phyloP scores from a whole-genome alignment of 2,329 filamentous ascomycete species.

The Blumeria graminis region DNA sequence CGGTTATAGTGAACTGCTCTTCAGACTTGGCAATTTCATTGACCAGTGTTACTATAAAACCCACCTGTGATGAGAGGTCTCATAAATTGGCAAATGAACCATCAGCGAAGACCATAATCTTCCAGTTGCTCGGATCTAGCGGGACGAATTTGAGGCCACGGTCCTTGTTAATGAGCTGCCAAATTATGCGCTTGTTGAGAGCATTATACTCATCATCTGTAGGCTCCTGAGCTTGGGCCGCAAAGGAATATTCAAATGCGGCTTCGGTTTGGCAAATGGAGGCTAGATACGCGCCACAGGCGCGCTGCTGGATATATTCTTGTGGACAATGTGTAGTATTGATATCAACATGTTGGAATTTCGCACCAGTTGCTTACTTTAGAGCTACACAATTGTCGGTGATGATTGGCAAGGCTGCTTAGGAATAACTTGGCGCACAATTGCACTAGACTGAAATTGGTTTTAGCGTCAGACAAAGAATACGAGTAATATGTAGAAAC shows the following conservation, averaged over 20 bases:
- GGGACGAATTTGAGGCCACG: not conserved
- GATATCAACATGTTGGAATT: no score
- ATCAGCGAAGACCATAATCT: not conserved
- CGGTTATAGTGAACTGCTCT: no score
- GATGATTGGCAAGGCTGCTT: no score
- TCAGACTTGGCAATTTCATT: not conserved
- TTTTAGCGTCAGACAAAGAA: no score
- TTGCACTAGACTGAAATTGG: no score
- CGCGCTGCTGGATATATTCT: not conserved
- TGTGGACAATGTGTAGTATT: not conserved
- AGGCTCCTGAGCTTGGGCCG: not conserved
- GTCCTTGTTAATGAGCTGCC: no score
- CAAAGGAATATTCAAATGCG: not conserved
- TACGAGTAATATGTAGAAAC: no score
- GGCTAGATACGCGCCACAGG: not conserved
- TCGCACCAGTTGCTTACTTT: no score
- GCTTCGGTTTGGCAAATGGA: not conserved
- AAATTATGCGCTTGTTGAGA: no score
- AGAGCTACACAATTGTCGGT: no score
- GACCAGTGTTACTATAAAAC: not conserved
- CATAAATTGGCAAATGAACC: not conserved
- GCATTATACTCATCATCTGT: not conserved
- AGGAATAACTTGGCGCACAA: no score
- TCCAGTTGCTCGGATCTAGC: not conserved
- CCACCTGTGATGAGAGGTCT: not conserved